These are phyloP conservation scores for Wickerhamiella kurtzmanii DNA, from an alignment of 805 yeast genomes.

Conservation along the genomic window DNA sequence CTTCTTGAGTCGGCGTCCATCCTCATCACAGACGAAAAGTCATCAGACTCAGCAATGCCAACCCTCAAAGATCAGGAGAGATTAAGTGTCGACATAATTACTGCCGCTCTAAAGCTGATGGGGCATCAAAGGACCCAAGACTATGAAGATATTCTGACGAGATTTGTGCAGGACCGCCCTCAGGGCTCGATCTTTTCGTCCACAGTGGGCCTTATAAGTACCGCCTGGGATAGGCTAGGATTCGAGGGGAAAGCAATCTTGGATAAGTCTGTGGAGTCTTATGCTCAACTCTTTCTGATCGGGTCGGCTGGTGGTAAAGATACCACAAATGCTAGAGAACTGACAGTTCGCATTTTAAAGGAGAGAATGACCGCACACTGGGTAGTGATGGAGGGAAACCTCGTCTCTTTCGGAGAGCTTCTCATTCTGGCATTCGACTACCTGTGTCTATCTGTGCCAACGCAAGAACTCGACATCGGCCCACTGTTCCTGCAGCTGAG, in stretches of 20 bases:
- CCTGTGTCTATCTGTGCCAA: not conserved
- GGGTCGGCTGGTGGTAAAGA: not conserved
- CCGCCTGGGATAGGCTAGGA: too few relatives aligned
- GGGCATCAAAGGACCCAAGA: too few relatives aligned
- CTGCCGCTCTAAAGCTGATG: too few relatives aligned
- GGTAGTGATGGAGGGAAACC: not conserved
- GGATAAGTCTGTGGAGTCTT: not conserved
- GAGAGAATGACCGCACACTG: not conserved
- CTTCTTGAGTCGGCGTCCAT: not conserved
- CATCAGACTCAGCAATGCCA: not conserved
- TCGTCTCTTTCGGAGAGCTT: not conserved
- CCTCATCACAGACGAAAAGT: not conserved
- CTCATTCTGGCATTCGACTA: not conserved
- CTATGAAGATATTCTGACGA: too few relatives aligned
- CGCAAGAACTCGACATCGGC: not conserved
- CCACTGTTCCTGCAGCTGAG: not conserved
- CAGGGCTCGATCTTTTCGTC: too few relatives aligned
- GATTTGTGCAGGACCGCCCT: too few relatives aligned
- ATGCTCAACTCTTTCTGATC: not conserved
- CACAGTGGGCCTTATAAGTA: too few relatives aligned
- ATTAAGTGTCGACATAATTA: too few relatives aligned
- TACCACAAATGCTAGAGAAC: not conserved
- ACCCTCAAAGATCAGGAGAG: too few relatives aligned
- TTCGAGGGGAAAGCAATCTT: too few relatives aligned
- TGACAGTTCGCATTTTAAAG: not conserved